phyloP scores from a whole-genome alignment of 1,139 yeast genomes.

The Zygosaccharomyces sapae region DNA sequence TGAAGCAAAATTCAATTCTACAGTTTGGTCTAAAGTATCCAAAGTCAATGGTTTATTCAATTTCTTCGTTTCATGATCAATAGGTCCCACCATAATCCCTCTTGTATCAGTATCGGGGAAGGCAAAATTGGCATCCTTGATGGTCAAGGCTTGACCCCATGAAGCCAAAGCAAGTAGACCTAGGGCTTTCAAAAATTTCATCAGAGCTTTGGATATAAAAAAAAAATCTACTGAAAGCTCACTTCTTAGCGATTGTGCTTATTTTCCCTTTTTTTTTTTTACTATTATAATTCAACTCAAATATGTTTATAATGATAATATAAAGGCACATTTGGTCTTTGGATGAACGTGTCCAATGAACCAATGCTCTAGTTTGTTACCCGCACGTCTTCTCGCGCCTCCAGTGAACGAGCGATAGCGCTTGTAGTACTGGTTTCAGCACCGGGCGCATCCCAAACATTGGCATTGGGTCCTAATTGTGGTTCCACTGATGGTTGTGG shows the following conservation, averaged over 20 bases:
- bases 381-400: constrained; percentile 13
- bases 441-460: neutral
- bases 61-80: constrained; percentile 11
- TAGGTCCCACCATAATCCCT: constrained; percentile 13
- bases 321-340: constrained; percentile 1
- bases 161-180: constrained; percentile 11
- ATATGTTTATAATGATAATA: constrained; percentile 1
- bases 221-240: neutral
- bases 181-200: constrained; percentile 9
- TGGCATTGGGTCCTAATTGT: neutral
- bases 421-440: constrained; percentile 9
- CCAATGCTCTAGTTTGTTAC: constrained; percentile 10
- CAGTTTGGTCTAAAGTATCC: constrained; percentile 12
- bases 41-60: constrained; percentile 12
- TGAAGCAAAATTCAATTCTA: constrained; percentile 23
- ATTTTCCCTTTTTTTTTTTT: neutral
- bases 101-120: constrained; percentile 11
- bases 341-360: constrained; percentile 9
- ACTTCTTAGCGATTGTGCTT: neutral
- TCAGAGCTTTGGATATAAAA: neutral
- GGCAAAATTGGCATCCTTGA: constrained; percentile 18
- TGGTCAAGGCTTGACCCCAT: constrained; percentile 13
- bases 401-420: constrained; percentile 13
- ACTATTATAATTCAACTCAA: neutral
- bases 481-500: neutral